Conservation (phyloP, 176 grass and related monocot species). For the Oryza glumipatula region DNA sequence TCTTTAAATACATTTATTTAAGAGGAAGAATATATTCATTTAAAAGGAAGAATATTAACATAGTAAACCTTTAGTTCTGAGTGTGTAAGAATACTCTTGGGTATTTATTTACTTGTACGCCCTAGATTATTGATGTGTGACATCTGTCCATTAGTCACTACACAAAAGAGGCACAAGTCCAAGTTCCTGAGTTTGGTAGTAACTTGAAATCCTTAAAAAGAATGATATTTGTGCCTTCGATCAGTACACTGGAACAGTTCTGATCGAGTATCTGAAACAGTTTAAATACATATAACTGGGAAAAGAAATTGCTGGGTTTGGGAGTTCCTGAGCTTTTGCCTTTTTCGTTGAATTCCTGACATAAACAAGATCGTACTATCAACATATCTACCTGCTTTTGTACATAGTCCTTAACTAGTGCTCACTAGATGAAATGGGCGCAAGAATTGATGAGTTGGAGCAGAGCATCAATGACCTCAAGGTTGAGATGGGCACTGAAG, state of each 20-base stretch:
- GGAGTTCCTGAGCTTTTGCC: neutral
- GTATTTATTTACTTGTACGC: neutral
- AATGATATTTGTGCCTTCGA: neutral
- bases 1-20: constrained; percentile 15
- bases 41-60: neutral
- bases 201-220: neutral
- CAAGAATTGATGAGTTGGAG: constrained; percentile 78
- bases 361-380: neutral
- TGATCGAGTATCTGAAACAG: neutral
- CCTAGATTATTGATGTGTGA: neutral
- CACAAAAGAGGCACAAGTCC: neutral
- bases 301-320: neutral
- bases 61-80: constrained; percentile 5
- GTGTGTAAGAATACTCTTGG: neutral
- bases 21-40: neutral
- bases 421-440: constrained; percentile 85
- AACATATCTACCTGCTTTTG: neutral
- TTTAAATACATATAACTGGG: neutral
- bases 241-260: neutral
- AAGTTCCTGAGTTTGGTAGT: neutral
- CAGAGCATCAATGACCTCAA: constrained; percentile 76
- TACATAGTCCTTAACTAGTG: constrained; percentile 52
- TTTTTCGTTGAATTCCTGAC: neutral
- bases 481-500: constrained; percentile 61
- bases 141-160: neutral